phyloP scores from a whole-genome alignment of 345 rosid genomes.

The Citrus reticulata region DNA sequence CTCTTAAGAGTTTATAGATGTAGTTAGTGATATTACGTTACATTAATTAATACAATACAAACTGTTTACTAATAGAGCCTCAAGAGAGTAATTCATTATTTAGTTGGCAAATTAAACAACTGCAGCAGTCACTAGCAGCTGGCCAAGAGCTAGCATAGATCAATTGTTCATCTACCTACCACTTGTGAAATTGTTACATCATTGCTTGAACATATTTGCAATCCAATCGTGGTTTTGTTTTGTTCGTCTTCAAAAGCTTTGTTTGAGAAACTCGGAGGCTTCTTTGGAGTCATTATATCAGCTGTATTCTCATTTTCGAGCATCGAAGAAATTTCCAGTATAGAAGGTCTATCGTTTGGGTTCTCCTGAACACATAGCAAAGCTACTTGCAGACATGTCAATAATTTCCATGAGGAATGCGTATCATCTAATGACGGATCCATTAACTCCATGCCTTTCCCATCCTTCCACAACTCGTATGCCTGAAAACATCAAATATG shows the following conservation, averaged over 20 bases:
- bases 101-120: too few relatives aligned
- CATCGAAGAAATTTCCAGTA: constrained; percentile 14
- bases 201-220: neutral
- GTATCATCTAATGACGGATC: neutral
- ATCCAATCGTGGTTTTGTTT: neutral
- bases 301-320: neutral
- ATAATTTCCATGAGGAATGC: neutral
- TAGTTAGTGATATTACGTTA: too few relatives aligned
- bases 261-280: constrained; percentile 14
- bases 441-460: neutral
- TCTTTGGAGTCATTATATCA: constrained; percentile 6
- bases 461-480: neutral
- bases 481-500: neutral
- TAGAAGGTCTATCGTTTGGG: neutral
- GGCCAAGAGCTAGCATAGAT: neutral
- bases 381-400: neutral
- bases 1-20: too few relatives aligned
- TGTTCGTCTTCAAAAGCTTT: neutral
- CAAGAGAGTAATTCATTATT: too few relatives aligned
- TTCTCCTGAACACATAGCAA: neutral
- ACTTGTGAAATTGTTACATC: neutral
- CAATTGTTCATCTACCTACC: neutral
- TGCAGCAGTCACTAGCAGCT: too few relatives aligned
- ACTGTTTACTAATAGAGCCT: too few relatives aligned
- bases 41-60: too few relatives aligned